Evolutionary conservation across 2,329 filamentous ascomycete genomes (phyloP).

Genomic region (Trichoderma pleuroti): DNA sequence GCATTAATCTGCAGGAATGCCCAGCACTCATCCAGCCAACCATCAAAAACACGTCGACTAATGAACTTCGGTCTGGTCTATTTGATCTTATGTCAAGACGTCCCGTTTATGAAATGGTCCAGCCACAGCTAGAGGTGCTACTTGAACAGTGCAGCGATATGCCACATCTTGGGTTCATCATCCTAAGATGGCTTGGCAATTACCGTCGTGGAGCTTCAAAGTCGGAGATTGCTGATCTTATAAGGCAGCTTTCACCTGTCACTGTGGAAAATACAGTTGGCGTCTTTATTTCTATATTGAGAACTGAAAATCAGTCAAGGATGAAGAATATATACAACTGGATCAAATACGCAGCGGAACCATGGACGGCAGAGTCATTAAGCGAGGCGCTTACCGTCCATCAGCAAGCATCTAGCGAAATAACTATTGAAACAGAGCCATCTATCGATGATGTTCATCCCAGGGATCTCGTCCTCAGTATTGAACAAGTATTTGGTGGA

Average conservation of each 20-base stretch:
- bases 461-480: rapidly evolving
- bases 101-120: background rate
- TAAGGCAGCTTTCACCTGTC: background rate
- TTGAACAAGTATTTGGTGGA: background rate
- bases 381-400: background rate
- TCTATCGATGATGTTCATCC: background rate
- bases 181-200: background rate
- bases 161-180: background rate
- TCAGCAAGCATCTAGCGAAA: background rate
- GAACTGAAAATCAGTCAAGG: background rate
- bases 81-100: background rate
- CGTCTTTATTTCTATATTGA: background rate
- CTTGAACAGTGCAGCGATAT: background rate
- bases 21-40: no score
- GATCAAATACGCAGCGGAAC: background rate
- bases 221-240: background rate
- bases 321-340: background rate
- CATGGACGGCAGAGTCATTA: background rate
- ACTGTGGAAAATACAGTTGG: background rate
- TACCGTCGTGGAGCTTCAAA: background rate
- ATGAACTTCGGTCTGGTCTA: background rate
- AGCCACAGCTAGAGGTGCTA: background rate
- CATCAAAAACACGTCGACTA: no score
- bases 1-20: background rate
- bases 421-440: background rate